A percentile compares a stretch with the other conserved stretches of the same genome.
Conservation (phyloP, 1,284 basidiomycete genomes). For the Trametes sp. region DNA sequence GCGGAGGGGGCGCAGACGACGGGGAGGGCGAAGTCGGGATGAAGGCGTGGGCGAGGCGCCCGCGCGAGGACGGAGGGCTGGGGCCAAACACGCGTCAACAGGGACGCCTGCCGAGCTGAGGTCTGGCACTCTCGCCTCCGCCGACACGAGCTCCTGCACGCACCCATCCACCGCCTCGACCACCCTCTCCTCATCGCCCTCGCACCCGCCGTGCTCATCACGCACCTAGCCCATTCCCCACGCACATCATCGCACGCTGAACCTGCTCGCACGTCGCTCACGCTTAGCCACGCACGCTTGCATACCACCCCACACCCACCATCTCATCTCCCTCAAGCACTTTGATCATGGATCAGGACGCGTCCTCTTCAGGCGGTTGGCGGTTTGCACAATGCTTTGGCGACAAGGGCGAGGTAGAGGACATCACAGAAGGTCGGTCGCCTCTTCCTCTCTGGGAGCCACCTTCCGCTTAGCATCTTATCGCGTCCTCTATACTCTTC, state of each 20-base stretch:
- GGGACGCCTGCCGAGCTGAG: slow-evolving; percentile 23
- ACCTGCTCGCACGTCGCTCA: slow-evolving; percentile 2
- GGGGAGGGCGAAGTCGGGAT: slow-evolving; percentile 37
- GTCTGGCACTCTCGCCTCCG: slow-evolving; percentile 14
- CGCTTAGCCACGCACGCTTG: slow-evolving; percentile 13
- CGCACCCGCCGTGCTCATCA: background rate
- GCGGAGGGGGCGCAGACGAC: slow-evolving; percentile 26
- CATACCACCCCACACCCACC: slow-evolving; percentile 24
- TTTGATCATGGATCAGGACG: slow-evolving; percentile 79
- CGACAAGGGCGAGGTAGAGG: slow-evolving; percentile 98
- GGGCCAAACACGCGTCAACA: slow-evolving; percentile 41
- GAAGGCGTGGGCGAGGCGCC: slow-evolving; percentile 24
- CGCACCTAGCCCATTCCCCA: slow-evolving; percentile 1
- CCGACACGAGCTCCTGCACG: slow-evolving; percentile 21
- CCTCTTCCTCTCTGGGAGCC: slow-evolving; percentile 31
- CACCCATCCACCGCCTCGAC: slow-evolving; percentile 9
- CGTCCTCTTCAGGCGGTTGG: slow-evolving; percentile 89
- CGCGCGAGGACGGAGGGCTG: slow-evolving; percentile 23
- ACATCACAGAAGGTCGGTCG: slow-evolving; percentile 94
- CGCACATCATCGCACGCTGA: slow-evolving; percentile 4
- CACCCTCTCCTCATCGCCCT: slow-evolving; percentile 6
- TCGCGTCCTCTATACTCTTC: slow-evolving; percentile 37
- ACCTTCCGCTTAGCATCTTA: slow-evolving; percentile 34
- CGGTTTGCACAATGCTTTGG: slow-evolving; percentile 99
- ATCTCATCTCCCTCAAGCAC: slow-evolving; percentile 30